A percentile compares a stretch with the other conserved stretches of the same genome.
Evolutionary conservation across 345 rosid species (phyloP).

Genomic region (Ceriops zippeliana): DNA sequence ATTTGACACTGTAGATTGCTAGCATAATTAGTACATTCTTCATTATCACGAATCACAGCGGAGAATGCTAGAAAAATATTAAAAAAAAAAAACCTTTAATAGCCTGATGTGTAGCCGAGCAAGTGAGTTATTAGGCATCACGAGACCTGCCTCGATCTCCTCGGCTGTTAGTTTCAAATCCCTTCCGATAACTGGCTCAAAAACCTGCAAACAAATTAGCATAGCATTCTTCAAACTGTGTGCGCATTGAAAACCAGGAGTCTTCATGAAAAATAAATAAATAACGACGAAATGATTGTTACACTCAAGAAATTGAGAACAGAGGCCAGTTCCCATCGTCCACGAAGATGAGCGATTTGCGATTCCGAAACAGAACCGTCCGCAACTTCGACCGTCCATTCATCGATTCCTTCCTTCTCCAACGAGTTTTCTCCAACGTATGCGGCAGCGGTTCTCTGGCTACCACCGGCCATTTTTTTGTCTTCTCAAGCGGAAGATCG

Average conservation of each 20-base stretch:
- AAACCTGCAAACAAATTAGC: constrained; percentile 44
- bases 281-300: background rate
- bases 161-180: constrained; percentile 66
- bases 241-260: background rate
- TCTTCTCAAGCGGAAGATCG: background rate
- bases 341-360: constrained; percentile 53
- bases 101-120: constrained; percentile 68
- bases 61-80: too few relatives aligned
- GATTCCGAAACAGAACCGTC: constrained; percentile 19
- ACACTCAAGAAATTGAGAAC: constrained; percentile 79
- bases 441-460: constrained; percentile 22
- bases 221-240: too few relatives aligned
- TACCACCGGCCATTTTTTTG: constrained; percentile 36
- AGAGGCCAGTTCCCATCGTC: constrained; percentile 89
- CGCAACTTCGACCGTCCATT: background rate
- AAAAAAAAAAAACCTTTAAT: constrained; percentile 50
- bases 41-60: too few relatives aligned
- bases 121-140: constrained; percentile 42
- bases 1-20: too few relatives aligned
- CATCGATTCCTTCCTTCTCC: constrained; percentile 9
- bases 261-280: background rate
- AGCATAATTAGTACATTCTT: too few relatives aligned
- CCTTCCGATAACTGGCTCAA: constrained; percentile 51
- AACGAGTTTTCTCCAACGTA: constrained; percentile 10
- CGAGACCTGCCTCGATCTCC: constrained; percentile 65